Conservation (phyloP, 257 asterid species). For the Capsicum pubescens region DNA sequence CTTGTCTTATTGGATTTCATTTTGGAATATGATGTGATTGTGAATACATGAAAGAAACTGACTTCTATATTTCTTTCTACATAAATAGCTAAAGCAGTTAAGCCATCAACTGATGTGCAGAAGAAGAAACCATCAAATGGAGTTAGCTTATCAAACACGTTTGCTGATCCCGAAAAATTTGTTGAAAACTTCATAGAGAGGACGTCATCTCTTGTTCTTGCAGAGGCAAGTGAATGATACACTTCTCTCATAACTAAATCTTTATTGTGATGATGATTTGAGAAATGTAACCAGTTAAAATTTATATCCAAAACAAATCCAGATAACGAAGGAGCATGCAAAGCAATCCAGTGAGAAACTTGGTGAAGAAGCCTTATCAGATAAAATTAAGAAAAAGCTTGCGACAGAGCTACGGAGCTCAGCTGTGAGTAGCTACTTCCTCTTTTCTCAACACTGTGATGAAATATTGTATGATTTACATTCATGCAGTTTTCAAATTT, state of each 20-base stretch:
- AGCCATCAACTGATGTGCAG: slow-evolving; percentile 46
- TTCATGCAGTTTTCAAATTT: neutral
- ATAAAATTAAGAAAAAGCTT: slow-evolving; percentile 51
- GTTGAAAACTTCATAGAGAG: slow-evolving; percentile 65
- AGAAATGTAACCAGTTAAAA: slow-evolving; percentile 34
- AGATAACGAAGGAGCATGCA: slow-evolving; percentile 49
- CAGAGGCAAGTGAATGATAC: slow-evolving; percentile 49
- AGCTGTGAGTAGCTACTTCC: slow-evolving; percentile 51
- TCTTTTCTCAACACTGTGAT: neutral
- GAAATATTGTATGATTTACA: neutral
- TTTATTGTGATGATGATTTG: neutral
- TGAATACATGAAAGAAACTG: slow-evolving; percentile 10
- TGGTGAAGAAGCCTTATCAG: slow-evolving; percentile 38
- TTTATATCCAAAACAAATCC: neutral
- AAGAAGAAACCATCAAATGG: slow-evolving; percentile 51
- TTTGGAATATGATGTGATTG: slow-evolving; percentile 18
- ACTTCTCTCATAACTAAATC: neutral
- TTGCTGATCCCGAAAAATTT: slow-evolving; percentile 66
- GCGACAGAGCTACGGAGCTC: slow-evolving; percentile 58
- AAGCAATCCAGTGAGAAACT: slow-evolving; percentile 50
- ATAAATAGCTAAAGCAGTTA: slow-evolving; percentile 47
- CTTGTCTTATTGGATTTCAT: slow-evolving; percentile 16
- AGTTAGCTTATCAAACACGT: slow-evolving; percentile 40
- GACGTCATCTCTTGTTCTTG: slow-evolving; percentile 52
- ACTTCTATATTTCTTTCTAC: neutral